phyloP scores from a whole-genome alignment of 2,329 filamentous ascomycete species.

The Westerdykella aurantiaca region DNA sequence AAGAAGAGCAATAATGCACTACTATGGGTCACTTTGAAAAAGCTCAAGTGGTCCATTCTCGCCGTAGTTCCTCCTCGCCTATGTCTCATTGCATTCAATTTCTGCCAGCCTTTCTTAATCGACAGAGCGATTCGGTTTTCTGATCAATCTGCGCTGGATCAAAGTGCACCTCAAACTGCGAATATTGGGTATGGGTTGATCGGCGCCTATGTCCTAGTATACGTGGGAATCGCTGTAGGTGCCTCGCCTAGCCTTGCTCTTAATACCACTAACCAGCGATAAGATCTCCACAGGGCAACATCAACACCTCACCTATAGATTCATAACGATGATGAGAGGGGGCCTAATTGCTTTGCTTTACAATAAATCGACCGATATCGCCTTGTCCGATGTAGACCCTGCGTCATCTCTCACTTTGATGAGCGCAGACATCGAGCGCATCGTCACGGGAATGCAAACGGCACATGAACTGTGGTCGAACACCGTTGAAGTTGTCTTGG shows the following conservation, averaged over 20 bases:
- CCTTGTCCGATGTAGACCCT: conserved; percentile 24
- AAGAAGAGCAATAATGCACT: conserved; percentile 18
- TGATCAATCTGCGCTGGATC: conserved; percentile 5
- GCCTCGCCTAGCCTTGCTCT: not conserved
- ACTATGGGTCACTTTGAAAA: conserved; percentile 20
- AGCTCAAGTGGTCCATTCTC: conserved; percentile 26
- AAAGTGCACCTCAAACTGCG: conserved; percentile 9
- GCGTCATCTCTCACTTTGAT: conserved; percentile 32
- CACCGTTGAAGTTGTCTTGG: conserved; percentile 41
- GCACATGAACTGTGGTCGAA: conserved; percentile 34
- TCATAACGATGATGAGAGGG: conserved; percentile 33
- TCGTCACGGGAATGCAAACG: conserved; percentile 30
- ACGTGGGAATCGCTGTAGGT: conserved; percentile 31
- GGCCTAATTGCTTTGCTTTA: conserved; percentile 35
- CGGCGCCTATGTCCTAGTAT: conserved; percentile 31
- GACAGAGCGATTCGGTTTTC: conserved; percentile 27
- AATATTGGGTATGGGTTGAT: conserved; percentile 33
- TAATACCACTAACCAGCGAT: conserved; percentile 1
- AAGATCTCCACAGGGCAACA: conserved; percentile 33
- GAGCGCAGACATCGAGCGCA: conserved; percentile 35
- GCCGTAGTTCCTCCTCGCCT: conserved; percentile 25
- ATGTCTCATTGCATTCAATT: conserved; percentile 33
- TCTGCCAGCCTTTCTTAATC: conserved; percentile 35
- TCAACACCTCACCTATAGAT: conserved; percentile 30
- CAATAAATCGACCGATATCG: conserved; percentile 26